These are phyloP conservation scores for Baorangia bicolor DNA, from an alignment of 768 basidiomycete species.

Conservation along the genomic window DNA sequence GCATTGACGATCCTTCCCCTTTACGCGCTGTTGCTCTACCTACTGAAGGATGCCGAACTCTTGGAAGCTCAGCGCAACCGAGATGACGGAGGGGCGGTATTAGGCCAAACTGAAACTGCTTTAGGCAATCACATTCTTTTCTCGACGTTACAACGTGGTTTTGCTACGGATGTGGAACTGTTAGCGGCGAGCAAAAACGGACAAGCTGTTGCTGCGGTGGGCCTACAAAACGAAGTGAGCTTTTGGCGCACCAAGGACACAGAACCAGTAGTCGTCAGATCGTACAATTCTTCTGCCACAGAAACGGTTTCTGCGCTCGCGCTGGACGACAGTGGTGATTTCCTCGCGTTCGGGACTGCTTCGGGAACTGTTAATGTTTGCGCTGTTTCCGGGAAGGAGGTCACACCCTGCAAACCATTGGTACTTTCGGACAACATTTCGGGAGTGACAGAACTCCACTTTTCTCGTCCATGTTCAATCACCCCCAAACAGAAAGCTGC, in stretches of 20 bases:
- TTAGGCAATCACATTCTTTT: slow-evolving; percentile 53
- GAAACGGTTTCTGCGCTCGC: slow-evolving; percentile 60
- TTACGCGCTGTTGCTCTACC: slow-evolving; percentile 76
- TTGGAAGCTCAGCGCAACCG: slow-evolving; percentile 81
- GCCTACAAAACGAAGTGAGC: slow-evolving; percentile 73
- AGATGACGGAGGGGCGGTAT: slow-evolving; percentile 41
- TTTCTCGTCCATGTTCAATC: slow-evolving; percentile 26
- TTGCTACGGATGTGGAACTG: slow-evolving; percentile 80
- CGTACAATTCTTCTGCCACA: slow-evolving; percentile 41
- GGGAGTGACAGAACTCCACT: slow-evolving; percentile 54
- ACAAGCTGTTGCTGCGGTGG: slow-evolving; percentile 65
- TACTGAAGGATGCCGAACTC: slow-evolving; percentile 89
- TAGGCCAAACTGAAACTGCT: slow-evolving; percentile 22
- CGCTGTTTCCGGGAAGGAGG: slow-evolving; percentile 44
- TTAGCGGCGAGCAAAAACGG: slow-evolving; percentile 70
- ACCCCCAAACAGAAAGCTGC: slow-evolving; percentile 17
- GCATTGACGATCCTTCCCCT: slow-evolving; percentile 69
- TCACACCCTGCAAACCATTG: slow-evolving; percentile 42
- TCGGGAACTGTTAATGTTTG: slow-evolving; percentile 65
- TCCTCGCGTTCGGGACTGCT: slow-evolving; percentile 71
- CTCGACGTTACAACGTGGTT: slow-evolving; percentile 75
- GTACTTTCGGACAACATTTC: slow-evolving; percentile 42
- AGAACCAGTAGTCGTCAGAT: slow-evolving; percentile 46
- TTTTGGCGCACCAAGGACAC: slow-evolving; percentile 58
- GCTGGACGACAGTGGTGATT: slow-evolving; percentile 57